A percentile compares a stretch with the other conserved stretches of the same genome.
phyloP scores from a whole-genome alignment of 345 rosid species.

The Eucalyptus viminalis region DNA sequence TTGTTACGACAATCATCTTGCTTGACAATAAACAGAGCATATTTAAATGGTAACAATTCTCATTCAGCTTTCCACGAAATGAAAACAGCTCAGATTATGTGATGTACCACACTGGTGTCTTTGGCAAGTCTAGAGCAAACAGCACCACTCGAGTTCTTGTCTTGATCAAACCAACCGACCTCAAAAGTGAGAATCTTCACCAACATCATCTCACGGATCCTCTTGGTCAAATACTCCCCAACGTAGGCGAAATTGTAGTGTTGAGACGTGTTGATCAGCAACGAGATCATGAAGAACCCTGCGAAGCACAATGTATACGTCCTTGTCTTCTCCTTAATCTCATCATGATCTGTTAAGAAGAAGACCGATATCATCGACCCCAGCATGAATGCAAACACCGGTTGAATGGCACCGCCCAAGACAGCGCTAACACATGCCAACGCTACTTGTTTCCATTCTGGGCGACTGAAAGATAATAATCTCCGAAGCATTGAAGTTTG shows the following conservation, averaged over 20 bases:
- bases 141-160: slow-evolving; percentile 18
- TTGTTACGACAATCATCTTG: background rate
- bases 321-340: background rate
- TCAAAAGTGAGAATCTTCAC: slow-evolving; percentile 21
- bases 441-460: slow-evolving; percentile 18
- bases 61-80: background rate
- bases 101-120: slow-evolving; percentile 18
- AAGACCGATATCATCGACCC: background rate
- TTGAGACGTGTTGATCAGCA: slow-evolving; percentile 1
- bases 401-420: background rate
- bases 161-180: slow-evolving; percentile 26
- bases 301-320: background rate
- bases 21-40: background rate
- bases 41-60: background rate
- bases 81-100: background rate
- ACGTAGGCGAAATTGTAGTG: slow-evolving; percentile 23
- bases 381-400: background rate
- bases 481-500: slow-evolving; percentile 5
- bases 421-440: background rate
- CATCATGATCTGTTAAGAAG: background rate
- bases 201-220: slow-evolving; percentile 20
- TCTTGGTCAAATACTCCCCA: slow-evolving; percentile 17
- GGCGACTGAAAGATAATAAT: slow-evolving; percentile 2
- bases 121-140: slow-evolving; percentile 18
- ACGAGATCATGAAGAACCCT: background rate